Base-by-base conservation (phyloP, 208 protist species). In the Leishmania arabica region DNA sequence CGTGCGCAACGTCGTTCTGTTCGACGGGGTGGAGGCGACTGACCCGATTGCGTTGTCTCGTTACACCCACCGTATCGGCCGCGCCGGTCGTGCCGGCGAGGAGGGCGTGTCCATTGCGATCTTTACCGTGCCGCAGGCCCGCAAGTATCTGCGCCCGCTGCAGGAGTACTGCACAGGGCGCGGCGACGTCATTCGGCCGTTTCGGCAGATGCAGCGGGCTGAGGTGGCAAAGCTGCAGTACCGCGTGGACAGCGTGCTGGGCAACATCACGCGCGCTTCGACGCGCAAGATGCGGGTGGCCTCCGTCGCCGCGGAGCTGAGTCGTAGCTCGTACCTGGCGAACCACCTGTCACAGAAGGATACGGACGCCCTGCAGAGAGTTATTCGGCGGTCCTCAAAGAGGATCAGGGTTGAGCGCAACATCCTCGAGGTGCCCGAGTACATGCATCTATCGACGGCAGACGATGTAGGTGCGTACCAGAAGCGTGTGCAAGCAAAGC, bases 31-130 rank as follows among this genome's bases (percentile, higher is more conserved):
- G 40, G 78, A 90, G 66, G 88, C 94, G n/a, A 62, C 91, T 51
- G 92, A 93, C n/a, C 85, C 88, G 1, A 88, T 93, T n/a, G 88
- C 85, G 51, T 84, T 97, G 47, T 95, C 96, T 31, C 91, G 91
- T 40, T 99, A 99, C 91, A 95, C 98, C 31, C 99, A 99, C 85
- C 94, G 99, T 64, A 92, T 99, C 53, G 99, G 99, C 66, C 95
- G 99, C 45, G 98, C 97, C 2, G 98, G 91, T 11, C 92, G 98
- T 54, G 98, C 92, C 6, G 93, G 94, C 0, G 89, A 97, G 74
- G 87, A 91, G 66, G 98, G 98, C 34, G 86, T 98, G 75, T 93
- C 97, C 17, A 95, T 99, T 62, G 95, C 95, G 21, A 86, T 99
- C 66, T 90, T 99, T 68, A 89, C 89, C 11, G 78, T 95, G 1